Conservation (phyloP, 192 early-diverging fungal genomes). For the Umbelopsis sp. region DNA sequence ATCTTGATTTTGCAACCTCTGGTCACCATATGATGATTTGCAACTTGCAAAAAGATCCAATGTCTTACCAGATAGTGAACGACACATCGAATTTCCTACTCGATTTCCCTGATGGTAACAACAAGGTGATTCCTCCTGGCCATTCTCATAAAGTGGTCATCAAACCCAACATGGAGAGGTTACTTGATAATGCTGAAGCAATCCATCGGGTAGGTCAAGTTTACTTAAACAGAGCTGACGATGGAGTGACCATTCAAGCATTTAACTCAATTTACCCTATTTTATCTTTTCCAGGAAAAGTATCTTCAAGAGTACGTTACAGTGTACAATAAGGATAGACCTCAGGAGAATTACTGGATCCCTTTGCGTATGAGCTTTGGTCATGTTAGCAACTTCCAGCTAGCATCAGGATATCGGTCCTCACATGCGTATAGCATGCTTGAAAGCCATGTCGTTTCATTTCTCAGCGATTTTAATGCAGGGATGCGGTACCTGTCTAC, state of each 20-base stretch:
- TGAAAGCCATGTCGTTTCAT: slow-evolving; percentile 63
- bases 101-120: slow-evolving; percentile 46
- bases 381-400: slow-evolving; percentile 66
- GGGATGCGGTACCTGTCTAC: slow-evolving; percentile 30
- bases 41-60: slow-evolving; percentile 54
- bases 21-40: slow-evolving; percentile 48
- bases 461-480: slow-evolving; percentile 62
- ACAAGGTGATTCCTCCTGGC: slow-evolving; percentile 33
- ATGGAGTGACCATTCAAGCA: background rate
- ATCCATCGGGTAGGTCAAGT: slow-evolving; percentile 54
- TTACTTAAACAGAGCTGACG: background rate
- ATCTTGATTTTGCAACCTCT: slow-evolving; percentile 45
- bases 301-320: slow-evolving; percentile 76
- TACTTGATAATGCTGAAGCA: slow-evolving; percentile 61
- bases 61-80: slow-evolving; percentile 71
- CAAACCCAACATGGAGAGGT: slow-evolving; percentile 52
- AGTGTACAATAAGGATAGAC: slow-evolving; percentile 68
- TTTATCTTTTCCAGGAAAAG: slow-evolving; percentile 55
- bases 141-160: slow-evolving; percentile 47
- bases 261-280: background rate
- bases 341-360: slow-evolving; percentile 68
- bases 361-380: slow-evolving; percentile 69
- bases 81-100: slow-evolving; percentile 75
- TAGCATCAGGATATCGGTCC: slow-evolving; percentile 65
- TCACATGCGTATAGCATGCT: slow-evolving; percentile 62